Evolutionary conservation across 148 eudicot species (phyloP).

Genomic region (Dysphania ambrosioides): DNA sequence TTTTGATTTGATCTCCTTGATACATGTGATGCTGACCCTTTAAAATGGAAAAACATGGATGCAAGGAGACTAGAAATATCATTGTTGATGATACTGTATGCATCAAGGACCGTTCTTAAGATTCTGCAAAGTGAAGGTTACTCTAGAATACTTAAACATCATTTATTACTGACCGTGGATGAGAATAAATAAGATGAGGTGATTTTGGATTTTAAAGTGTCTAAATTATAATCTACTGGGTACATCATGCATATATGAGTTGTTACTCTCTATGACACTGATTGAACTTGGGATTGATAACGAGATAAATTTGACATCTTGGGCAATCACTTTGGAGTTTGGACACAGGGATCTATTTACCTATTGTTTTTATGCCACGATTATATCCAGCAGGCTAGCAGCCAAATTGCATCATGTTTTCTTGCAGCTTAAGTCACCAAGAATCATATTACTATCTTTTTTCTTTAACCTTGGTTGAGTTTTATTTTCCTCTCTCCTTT

Average conservation of each 20-base stretch:
- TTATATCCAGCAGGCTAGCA: not conserved
- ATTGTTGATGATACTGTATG: slow-evolving; percentile 37
- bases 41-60: slow-evolving; percentile 67
- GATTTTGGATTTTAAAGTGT: not conserved
- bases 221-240: not conserved
- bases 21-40: slow-evolving; percentile 46
- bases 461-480: not conserved
- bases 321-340: not conserved
- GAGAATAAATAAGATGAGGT: not conserved
- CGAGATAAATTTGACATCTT: not conserved
- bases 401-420: not conserved
- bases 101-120: slow-evolving; percentile 54
- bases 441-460: not conserved
- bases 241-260: not conserved
- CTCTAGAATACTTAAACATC: slow-evolving; percentile 6
- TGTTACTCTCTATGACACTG: not conserved
- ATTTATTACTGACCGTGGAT: slow-evolving; percentile 5
- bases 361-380: too few relatives aligned
- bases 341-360: too few relatives aligned
- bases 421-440: not conserved
- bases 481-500: not conserved
- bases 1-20: not conserved
- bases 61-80: slow-evolving; percentile 56
- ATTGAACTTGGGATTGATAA: not conserved
- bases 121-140: slow-evolving; percentile 57